A percentile compares a stretch with the other conserved stretches of the same genome.
Conservation (phyloP, 192 early-diverging fungal genomes). For the Lunasporangiospora selenospora region DNA sequence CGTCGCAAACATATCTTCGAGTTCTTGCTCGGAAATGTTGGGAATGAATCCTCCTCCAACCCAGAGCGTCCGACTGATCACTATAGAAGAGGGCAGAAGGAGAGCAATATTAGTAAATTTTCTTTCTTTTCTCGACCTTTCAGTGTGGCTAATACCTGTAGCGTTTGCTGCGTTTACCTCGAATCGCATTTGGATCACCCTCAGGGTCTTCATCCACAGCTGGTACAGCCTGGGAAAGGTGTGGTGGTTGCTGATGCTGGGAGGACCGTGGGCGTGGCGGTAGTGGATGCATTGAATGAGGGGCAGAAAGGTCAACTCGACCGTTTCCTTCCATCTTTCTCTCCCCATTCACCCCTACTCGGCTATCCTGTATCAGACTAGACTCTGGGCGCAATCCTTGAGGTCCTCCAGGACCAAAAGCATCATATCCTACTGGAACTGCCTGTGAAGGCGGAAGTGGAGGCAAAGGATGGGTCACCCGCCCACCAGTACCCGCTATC, state of each 20-base stretch:
- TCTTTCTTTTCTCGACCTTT: too few species aligned
- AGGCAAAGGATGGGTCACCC: too few species aligned
- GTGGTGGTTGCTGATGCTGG: neutral
- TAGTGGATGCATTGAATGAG: too few species aligned
- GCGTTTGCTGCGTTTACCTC: too few species aligned
- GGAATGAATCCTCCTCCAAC: constrained; percentile 48
- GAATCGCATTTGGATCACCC: constrained; percentile 22
- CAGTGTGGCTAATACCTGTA: too few species aligned
- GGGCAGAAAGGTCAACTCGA: neutral
- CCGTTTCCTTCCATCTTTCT: neutral
- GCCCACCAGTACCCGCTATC: too few species aligned
- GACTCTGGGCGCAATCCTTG: too few species aligned
- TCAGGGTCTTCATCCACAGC: constrained; percentile 26
- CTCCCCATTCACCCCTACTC: neutral
- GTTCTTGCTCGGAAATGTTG: constrained; percentile 23
- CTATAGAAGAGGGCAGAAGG: constrained; percentile 11
- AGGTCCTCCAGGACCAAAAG: too few species aligned
- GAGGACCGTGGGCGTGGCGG: neutral
- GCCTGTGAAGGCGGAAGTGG: too few species aligned
- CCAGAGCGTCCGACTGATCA: constrained; percentile 51
- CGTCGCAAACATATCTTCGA: constrained; percentile 44
- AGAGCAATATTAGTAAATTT: neutral
- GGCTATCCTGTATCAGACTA: too few species aligned
- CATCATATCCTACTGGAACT: too few species aligned
- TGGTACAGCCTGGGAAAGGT: neutral